Percentiles rank a stretch among this genome's conserved stretches.
These are phyloP conservation scores for Botrytis cinerea DNA, from an alignment of 2,329 filamentous ascomycete species.

Conservation along the genomic window DNA sequence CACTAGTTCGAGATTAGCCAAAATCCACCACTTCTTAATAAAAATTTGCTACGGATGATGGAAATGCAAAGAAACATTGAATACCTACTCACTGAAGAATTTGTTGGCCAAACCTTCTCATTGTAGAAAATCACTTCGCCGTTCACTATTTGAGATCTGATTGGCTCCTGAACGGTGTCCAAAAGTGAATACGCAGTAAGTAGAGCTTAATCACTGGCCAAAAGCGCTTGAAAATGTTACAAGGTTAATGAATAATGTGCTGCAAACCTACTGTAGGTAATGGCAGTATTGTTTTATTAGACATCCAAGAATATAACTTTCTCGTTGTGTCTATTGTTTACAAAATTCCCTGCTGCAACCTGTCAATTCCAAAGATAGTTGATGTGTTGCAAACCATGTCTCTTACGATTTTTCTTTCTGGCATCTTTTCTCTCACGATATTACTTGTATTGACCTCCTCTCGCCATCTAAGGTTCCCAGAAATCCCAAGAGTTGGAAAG, in stretches of 20 bases:
- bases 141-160: not conserved
- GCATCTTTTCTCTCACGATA: not conserved
- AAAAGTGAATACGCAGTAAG: not conserved
- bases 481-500: constrained; percentile 3
- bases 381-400: not conserved
- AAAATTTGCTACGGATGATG: not conserved
- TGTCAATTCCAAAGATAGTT: not conserved
- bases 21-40: not conserved
- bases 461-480: not conserved
- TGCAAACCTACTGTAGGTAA: not conserved
- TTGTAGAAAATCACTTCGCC: not conserved
- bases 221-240: not conserved
- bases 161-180: not conserved
- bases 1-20: not conserved
- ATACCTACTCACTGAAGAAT: not conserved
- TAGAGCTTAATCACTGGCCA: no score
- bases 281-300: not conserved
- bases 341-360: not conserved
- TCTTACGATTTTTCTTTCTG: not conserved
- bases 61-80: not conserved
- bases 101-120: not conserved
- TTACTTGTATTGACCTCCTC: not conserved
- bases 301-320: not conserved
- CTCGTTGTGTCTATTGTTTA: not conserved
- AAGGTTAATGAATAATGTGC: not conserved